Conservation (phyloP, 2,329 filamentous ascomycete species). For the Botrytis fabae region DNA sequence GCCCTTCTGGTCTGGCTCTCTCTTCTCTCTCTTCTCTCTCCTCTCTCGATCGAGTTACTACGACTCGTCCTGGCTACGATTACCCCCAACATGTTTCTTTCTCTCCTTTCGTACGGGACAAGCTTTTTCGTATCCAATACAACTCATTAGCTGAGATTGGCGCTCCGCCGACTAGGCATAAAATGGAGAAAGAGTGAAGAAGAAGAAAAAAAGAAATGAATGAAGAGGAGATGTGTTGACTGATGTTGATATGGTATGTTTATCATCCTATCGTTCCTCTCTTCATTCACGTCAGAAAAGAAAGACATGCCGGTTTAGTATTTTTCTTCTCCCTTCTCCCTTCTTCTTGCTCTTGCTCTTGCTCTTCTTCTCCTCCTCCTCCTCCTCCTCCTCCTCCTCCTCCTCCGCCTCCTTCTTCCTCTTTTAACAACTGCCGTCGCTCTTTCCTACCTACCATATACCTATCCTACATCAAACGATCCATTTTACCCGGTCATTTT, state of each 20-base stretch:
- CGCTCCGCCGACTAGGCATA: neutral
- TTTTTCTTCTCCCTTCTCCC: neutral
- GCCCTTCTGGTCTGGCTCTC: neutral
- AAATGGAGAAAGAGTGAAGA: neutral
- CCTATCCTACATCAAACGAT: neutral
- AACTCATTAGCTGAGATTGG: neutral
- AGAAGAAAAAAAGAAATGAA: neutral
- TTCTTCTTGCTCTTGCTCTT: neutral
- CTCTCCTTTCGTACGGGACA: neutral
- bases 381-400: neutral
- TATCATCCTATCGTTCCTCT: neutral
- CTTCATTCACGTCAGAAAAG: neutral
- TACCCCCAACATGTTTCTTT: neutral
- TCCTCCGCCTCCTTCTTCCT: neutral
- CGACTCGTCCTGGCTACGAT: too few relatives aligned
- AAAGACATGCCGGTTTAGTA: neutral
- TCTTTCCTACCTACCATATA: neutral
- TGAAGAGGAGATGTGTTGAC: neutral
- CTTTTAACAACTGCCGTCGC: neutral
- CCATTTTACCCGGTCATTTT: neutral
- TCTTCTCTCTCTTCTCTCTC: neutral
- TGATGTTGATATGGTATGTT: neutral
- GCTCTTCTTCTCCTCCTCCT: neutral
- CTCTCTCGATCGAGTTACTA: neutral
- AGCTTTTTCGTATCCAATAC: neutral